phyloP scores from a whole-genome alignment of 2,329 filamentous ascomycete genomes.

The Anthostomella pinea region DNA sequence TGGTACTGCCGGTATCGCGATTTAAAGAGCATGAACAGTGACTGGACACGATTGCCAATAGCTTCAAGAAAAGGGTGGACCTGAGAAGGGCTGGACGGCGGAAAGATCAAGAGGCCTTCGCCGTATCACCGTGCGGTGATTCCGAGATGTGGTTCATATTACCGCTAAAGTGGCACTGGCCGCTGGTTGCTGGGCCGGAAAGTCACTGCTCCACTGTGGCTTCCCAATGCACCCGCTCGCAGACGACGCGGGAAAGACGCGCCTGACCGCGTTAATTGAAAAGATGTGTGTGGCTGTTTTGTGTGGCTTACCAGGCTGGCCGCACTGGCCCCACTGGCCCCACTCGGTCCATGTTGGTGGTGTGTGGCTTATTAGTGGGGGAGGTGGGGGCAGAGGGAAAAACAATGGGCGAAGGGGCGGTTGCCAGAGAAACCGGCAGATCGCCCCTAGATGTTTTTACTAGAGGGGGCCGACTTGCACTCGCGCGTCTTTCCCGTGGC shows the following conservation, averaged over 20 bases:
- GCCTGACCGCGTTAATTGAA: slow-evolving; percentile 29
- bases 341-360: too few relatives aligned
- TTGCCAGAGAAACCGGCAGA: slow-evolving; percentile 16
- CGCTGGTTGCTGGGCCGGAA: slow-evolving; percentile 10
- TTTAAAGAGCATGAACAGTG: too few relatives aligned
- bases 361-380: too few relatives aligned
- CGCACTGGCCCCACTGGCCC: neutral
- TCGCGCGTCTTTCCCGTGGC: neutral
- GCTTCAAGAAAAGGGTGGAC: too few relatives aligned
- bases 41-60: too few relatives aligned
- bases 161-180: too few relatives aligned
- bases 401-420: slow-evolving; percentile 2
- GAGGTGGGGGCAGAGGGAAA: neutral
- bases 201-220: slow-evolving; percentile 9
- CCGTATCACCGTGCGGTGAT: too few relatives aligned
- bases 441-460: neutral
- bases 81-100: too few relatives aligned
- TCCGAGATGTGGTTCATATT: too few relatives aligned
- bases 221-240: neutral
- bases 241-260: slow-evolving; percentile 7
- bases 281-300: slow-evolving; percentile 15
- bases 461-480: neutral
- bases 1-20: too few relatives aligned
- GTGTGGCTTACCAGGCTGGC: slow-evolving; percentile 11
- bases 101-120: too few relatives aligned